These are phyloP conservation scores for Naganishia vishniacii DNA, from an alignment of 768 basidiomycete species.

Conservation along the genomic window DNA sequence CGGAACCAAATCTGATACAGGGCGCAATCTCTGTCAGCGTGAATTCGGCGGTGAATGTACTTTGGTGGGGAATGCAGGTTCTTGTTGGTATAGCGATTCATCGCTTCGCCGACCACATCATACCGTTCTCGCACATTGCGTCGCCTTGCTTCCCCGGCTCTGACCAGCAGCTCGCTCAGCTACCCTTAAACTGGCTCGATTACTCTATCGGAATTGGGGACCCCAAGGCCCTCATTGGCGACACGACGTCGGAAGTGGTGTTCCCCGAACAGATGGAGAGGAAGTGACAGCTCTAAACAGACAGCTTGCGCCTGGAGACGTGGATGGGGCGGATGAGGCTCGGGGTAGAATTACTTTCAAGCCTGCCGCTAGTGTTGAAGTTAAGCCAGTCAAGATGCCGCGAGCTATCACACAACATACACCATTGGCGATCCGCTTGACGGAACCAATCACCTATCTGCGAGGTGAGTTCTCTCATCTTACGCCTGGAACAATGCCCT, in stretches of 20 bases:
- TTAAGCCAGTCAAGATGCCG: conserved; percentile 15
- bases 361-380: not conserved
- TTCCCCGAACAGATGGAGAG: conserved; percentile 10
- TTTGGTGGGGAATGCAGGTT: too few species aligned
- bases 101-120: too few species aligned
- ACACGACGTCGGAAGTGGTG: conserved; percentile 2
- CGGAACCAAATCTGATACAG: not conserved
- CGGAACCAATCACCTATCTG: conserved; percentile 70
- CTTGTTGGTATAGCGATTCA: too few species aligned
- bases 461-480: conserved; percentile 51
- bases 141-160: too few species aligned
- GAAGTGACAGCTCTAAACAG: not conserved
- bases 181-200: conserved; percentile 14
- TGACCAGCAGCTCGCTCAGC: too few species aligned
- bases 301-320: not conserved
- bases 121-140: too few species aligned
- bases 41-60: too few species aligned
- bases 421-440: conserved; percentile 55
- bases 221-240: conserved; percentile 19
- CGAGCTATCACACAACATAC: conserved; percentile 14
- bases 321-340: not conserved
- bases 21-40: not conserved
- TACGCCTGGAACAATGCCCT: too few species aligned
- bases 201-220: conserved; percentile 18
- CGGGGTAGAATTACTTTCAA: conserved; percentile 4